Base-by-base conservation (phyloP, 129 eudicot genomes). In the Tagetes erecta region DNA sequence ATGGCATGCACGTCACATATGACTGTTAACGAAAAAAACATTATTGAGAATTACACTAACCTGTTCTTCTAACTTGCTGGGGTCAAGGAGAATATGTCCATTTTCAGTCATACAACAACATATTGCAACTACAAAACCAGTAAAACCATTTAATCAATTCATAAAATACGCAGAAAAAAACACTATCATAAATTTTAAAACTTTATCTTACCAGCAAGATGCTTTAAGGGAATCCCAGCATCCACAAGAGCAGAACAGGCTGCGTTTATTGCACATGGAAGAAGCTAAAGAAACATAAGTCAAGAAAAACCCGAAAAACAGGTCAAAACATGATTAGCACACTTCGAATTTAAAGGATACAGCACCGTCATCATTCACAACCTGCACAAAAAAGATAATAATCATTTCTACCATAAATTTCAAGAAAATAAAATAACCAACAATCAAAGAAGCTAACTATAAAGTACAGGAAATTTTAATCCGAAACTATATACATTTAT, bases 281-380 rank as follows among this genome's bases (percentile, higher is more conserved):
- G 89, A 73, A 92, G 97, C 97, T 92, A 81, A 60, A 27, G 68
- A 44, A 73, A 74, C 10, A 30, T 78, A 12, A 5, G 91, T 89
- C 84, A 92, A 84, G 88, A 83, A 88, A 52, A 50, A 35, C 64
- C 20, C 77, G 33, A 72, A 39, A 39, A 64, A 40, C 5, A 34
- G 8, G 33, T 44, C 3, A 58, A 51, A 78, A 4, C 31, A 9
- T 41, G 47, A 41, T 10, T 3, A 63, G 3, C 57, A 33, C 12
- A 6, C 47, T 35, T 70, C 34, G 38, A 38, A 41, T 40, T 69
- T 1, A 38, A 82, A 89, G 96, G 98, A 93, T 93, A 93, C 98
- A 74, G 97, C 93, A 70, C 98, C 98, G 83, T 93, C 98, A 78
- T 90, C 98, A 80, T 90, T 83, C 75, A 90, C 92, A 83, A 93